phyloP scores from a whole-genome alignment of 768 basidiomycete genomes.

The Mycena crocata region DNA sequence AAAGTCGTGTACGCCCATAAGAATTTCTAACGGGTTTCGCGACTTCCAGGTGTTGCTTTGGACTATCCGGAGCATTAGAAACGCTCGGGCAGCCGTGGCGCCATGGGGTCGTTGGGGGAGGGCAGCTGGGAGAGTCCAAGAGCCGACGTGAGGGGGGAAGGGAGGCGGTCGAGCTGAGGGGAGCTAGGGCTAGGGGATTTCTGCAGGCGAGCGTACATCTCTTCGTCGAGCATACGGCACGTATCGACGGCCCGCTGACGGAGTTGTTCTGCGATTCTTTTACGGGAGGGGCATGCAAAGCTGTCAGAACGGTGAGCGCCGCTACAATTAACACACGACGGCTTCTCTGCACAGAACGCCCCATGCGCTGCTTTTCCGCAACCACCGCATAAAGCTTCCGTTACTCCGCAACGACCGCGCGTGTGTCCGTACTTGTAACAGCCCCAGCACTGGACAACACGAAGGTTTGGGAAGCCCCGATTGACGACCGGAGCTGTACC shows the following conservation, averaged over 20 bases:
- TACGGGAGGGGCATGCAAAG: neutral
- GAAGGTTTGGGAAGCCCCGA: neutral
- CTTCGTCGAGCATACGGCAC: neutral
- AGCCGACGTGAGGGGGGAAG: neutral
- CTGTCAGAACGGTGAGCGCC: conserved; percentile 2
- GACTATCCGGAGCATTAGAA: neutral
- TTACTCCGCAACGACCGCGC: neutral
- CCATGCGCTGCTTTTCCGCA: neutral
- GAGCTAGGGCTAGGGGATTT: neutral
- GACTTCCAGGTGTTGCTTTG: conserved; percentile 4
- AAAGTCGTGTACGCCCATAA: neutral
- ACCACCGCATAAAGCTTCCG: neutral
- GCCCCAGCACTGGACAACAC: conserved; percentile 1
- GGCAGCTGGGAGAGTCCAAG: neutral
- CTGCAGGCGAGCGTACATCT: neutral
- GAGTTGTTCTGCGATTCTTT: neutral
- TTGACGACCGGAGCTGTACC: neutral
- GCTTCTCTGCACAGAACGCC: neutral
- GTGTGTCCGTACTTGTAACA: neutral
- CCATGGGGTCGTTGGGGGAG: neutral
- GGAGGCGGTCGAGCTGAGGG: neutral
- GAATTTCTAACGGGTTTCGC: conserved; percentile 2
- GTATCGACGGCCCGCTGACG: neutral
- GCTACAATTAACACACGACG: conserved; percentile 1
- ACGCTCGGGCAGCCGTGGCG: conserved; percentile 16